Conservation (phyloP, 2,329 filamentous ascomycete genomes). For the Tolypocladium tundrense region DNA sequence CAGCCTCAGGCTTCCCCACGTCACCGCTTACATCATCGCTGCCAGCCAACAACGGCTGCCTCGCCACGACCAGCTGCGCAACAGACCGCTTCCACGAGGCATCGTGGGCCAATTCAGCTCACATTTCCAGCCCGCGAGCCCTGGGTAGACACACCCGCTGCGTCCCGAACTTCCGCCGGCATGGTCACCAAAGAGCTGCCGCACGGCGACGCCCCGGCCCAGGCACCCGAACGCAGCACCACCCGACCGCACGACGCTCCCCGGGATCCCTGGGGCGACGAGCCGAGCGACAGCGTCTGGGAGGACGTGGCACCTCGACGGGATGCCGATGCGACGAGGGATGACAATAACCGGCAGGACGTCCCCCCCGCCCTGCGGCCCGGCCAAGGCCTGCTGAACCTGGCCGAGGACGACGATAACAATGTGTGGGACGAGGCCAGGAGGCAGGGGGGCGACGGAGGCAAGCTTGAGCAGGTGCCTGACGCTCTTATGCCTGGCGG, state of each 20-base stretch:
- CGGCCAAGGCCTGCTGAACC: slow-evolving; percentile 12
- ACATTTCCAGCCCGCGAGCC: background rate
- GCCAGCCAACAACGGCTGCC: background rate
- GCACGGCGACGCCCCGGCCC: background rate
- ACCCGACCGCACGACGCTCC: background rate
- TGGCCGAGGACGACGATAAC: slow-evolving; percentile 17
- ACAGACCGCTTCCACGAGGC: background rate
- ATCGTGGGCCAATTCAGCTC: background rate
- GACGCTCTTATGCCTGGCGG: slow-evolving; percentile 21
- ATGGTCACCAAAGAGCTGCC: slow-evolving; percentile 4
- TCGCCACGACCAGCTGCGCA: background rate
- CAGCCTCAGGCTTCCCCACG: slow-evolving; percentile 8
- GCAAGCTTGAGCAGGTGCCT: slow-evolving; percentile 15
- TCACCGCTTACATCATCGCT: slow-evolving; percentile 6
- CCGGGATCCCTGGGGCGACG: slow-evolving; percentile 14
- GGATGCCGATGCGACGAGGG: background rate
- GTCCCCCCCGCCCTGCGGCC: slow-evolving; percentile 23
- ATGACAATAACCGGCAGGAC: slow-evolving; percentile 5
- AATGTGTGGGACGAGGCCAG: slow-evolving; percentile 20
- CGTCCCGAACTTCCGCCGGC: background rate
- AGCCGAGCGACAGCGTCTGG: slow-evolving; percentile 11
- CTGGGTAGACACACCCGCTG: background rate
- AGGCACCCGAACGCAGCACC: background rate
- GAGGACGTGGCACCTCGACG: slow-evolving; percentile 9
- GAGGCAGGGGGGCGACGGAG: slow-evolving; percentile 5